Conservation (phyloP, 495 filamentous ascomycete genomes). For the Evansstolkia leycettana region DNA sequence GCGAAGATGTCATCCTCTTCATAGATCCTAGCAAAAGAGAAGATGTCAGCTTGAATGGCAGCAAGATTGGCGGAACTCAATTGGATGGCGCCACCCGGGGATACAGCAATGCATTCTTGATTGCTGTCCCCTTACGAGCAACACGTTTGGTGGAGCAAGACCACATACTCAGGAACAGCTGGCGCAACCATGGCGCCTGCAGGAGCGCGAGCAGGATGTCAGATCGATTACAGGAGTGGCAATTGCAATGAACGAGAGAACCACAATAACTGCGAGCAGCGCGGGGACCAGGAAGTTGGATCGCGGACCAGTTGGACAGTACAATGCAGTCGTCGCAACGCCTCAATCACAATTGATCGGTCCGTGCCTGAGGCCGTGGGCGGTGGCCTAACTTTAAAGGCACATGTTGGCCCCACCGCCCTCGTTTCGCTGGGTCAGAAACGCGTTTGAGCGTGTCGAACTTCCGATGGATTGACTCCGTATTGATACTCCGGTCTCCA, state of each 20-base stretch:
- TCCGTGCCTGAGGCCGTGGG: too few relatives aligned
- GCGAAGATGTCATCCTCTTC: constrained; percentile 77
- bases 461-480: too few relatives aligned
- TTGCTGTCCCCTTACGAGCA: constrained; percentile 7
- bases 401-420: not conserved
- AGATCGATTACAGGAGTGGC: not conserved
- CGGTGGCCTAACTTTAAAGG: too few relatives aligned
- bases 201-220: constrained; percentile 10
- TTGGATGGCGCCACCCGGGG: not conserved
- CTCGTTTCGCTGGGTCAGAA: too few relatives aligned
- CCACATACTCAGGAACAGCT: constrained; percentile 75
- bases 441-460: too few relatives aligned
- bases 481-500: too few relatives aligned
- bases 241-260: not conserved
- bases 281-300: not conserved
- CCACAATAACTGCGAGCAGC: not conserved
- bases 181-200: constrained; percentile 66
- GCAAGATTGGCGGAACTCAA: not conserved
- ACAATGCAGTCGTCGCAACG: too few relatives aligned
- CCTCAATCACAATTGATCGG: too few relatives aligned
- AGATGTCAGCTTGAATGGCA: constrained; percentile 10
- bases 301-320: too few relatives aligned
- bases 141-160: constrained; percentile 22
- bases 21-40: constrained; percentile 52
- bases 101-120: not conserved